Evolutionary conservation across 2,329 filamentous ascomycete species (phyloP), one percentile per base, ranked within the genome.

Genomic region (Xylaria sp.): DNA sequence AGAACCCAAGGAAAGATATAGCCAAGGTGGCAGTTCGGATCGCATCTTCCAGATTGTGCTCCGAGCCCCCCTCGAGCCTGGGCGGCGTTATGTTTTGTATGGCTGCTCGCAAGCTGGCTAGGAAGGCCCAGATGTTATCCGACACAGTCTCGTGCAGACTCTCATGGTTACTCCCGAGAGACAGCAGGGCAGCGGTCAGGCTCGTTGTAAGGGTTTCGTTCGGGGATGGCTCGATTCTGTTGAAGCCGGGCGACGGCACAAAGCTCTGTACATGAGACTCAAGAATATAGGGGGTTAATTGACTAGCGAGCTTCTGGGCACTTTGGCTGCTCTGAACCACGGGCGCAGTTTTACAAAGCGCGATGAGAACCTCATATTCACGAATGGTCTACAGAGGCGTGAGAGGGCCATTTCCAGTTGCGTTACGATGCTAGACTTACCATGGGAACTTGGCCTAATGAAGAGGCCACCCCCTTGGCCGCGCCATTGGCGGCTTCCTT

Each of bases 311-410:
- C 75, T 90, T 91, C 75, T 92, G 89, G 32, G 94, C 94, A 77
- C 92, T 91, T 69, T 93, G 88, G 50, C 84, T 80, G 54, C 89
- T 90, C 61, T 90, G 86, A 29, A 98, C 86, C 27, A 89, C 87
- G 3, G 93, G 91, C 3, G 94, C 93, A 62, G 95, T 93, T 82
- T 94, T 95, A 84, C 95, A 98, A 29, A 99, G 86, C 51, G 96
- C 93, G 29, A 98, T 83, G 29, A 99, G 86, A 62, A 97, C 92
- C 80, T 99, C 95, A 74, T 97, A 91, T 84, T 99, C 97, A 76
- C 93, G 91, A 63, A 94, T 89, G 62, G 91, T 93, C 93, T 97
- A 78, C 25, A 57, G 55, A 64, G 5, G 64, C 71, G 53, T 76
- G 65, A 77, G 75, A 64, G n/a, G 23, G 48, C n/a, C n/a, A n/a